Percentiles rank a stretch among this genome's conserved stretches.
Evolutionary conservation across 2,329 filamentous ascomycete genomes (phyloP).

Genomic region (Rutstroemia sp.): DNA sequence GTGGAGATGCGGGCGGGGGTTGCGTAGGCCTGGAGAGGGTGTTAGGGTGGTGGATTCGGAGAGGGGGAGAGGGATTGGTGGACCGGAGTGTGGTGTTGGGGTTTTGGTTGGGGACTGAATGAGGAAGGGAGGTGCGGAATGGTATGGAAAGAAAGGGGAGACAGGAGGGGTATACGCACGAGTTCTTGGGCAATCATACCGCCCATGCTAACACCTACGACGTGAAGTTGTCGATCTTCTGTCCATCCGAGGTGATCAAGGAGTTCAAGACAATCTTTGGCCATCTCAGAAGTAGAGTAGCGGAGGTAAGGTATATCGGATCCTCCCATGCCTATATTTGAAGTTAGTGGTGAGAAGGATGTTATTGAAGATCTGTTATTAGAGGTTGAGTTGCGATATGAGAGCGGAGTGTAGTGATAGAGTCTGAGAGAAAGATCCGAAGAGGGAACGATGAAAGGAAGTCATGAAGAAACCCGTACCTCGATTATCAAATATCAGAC

Average conservation of each 20-base stretch:
- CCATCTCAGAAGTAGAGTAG: slow-evolving; percentile 83
- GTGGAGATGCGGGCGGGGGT: slow-evolving; percentile 46
- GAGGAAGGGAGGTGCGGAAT: not conserved
- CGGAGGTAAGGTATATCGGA: slow-evolving; percentile 70
- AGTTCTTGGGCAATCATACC: slow-evolving; percentile 91
- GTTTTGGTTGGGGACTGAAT: not conserved
- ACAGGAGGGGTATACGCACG: slow-evolving; percentile 30
- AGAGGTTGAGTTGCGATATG: not conserved
- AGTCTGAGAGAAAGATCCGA: not conserved
- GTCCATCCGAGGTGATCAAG: slow-evolving; percentile 64
- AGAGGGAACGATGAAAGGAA: not conserved
- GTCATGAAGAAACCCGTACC: slow-evolving; percentile 30
- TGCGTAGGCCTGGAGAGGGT: slow-evolving; percentile 34
- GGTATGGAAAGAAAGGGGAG: not conserved
- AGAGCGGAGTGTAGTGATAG: not conserved
- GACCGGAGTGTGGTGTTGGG: not conserved
- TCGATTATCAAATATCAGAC: slow-evolving; percentile 75
- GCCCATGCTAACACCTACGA: slow-evolving; percentile 76
- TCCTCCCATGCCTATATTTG: slow-evolving; percentile 53
- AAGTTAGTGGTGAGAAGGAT: not conserved
- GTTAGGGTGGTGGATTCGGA: not conserved
- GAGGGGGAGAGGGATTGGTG: not conserved
- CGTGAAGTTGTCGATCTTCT: slow-evolving; percentile 49
- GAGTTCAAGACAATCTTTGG: slow-evolving; percentile 66
- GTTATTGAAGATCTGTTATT: not conserved